Percentiles rank a stretch among this genome's conserved stretches.
Evolutionary conservation across 495 filamentous ascomycete species (phyloP).

Genomic region (Immersiella caudata): DNA sequence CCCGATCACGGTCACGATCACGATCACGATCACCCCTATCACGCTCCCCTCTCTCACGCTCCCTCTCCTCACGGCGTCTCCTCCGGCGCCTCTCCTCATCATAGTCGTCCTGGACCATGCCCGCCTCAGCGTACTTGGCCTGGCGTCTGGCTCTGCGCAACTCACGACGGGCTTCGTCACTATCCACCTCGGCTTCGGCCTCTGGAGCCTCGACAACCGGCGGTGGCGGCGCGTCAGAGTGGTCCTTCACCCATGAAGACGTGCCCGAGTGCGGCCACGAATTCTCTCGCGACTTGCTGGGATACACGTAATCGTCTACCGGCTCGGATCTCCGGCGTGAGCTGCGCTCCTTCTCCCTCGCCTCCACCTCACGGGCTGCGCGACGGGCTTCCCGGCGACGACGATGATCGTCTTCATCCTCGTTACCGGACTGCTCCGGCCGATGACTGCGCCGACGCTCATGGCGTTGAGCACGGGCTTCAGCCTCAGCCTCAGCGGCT

Average conservation of each 20-base stretch:
- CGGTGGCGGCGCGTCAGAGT: slow-evolving; percentile 58
- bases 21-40: slow-evolving; percentile 14
- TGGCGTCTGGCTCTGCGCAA: slow-evolving; percentile 49
- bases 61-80: slow-evolving; percentile 49
- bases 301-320: slow-evolving; percentile 49
- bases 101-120: slow-evolving; percentile 35
- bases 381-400: slow-evolving; percentile 52
- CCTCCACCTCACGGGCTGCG: slow-evolving; percentile 39
- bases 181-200: slow-evolving; percentile 34
- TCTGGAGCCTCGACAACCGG: slow-evolving; percentile 42
- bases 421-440: slow-evolving; percentile 23
- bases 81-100: slow-evolving; percentile 52
- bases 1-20: slow-evolving; percentile 24
- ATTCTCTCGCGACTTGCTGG: slow-evolving; percentile 46
- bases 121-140: slow-evolving; percentile 47
- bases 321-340: slow-evolving; percentile 39
- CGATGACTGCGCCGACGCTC: slow-evolving; percentile 33
- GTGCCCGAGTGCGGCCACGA: slow-evolving; percentile 60
- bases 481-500: slow-evolving; percentile 48
- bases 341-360: slow-evolving; percentile 25
- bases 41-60: slow-evolving; percentile 23
- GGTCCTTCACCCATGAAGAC: slow-evolving; percentile 63
- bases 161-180: slow-evolving; percentile 50
- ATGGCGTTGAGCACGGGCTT: slow-evolving; percentile 48
- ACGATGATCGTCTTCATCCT: slow-evolving; percentile 55